phyloP scores from a whole-genome alignment of 768 basidiomycete genomes.

The Brasilioporus rufonigricans region DNA sequence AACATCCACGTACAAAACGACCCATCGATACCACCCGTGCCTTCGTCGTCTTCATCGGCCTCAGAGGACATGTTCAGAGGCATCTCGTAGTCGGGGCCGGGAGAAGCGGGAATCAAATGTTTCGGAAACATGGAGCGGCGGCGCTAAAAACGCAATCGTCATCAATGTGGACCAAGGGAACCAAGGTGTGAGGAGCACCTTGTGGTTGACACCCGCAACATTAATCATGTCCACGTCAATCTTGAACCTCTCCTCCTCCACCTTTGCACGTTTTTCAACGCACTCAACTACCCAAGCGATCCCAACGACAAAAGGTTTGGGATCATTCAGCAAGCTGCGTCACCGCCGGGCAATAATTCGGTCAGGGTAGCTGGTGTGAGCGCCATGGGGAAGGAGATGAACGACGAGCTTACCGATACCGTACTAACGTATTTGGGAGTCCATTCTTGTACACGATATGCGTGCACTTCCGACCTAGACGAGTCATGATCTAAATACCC shows the following conservation, averaged over 20 bases:
- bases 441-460: slow-evolving; percentile 89
- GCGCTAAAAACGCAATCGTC: slow-evolving; percentile 42
- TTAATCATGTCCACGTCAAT: slow-evolving; percentile 61
- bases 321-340: slow-evolving; percentile 59
- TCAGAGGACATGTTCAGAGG: slow-evolving; percentile 23
- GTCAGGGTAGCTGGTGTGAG: neutral
- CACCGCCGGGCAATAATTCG: neutral
- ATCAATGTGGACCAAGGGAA: neutral
- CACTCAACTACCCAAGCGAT: slow-evolving; percentile 91
- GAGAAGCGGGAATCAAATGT: slow-evolving; percentile 40
- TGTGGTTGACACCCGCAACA: slow-evolving; percentile 58
- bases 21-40: slow-evolving; percentile 23
- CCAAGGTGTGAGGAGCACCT: slow-evolving; percentile 40
- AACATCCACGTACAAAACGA: slow-evolving; percentile 22
- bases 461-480: slow-evolving; percentile 72
- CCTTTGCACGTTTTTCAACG: slow-evolving; percentile 59
- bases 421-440: slow-evolving; percentile 64
- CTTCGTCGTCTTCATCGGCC: slow-evolving; percentile 29
- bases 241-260: slow-evolving; percentile 64
- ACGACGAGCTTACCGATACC: slow-evolving; percentile 54
- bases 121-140: slow-evolving; percentile 75
- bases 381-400: neutral
- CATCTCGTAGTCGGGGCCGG: slow-evolving; percentile 8
- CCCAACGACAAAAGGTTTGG: slow-evolving; percentile 71
- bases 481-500: slow-evolving; percentile 50